These are phyloP conservation scores for Mimosa pudica DNA, from an alignment of 306 rosid genomes.

Conservation along the genomic window DNA sequence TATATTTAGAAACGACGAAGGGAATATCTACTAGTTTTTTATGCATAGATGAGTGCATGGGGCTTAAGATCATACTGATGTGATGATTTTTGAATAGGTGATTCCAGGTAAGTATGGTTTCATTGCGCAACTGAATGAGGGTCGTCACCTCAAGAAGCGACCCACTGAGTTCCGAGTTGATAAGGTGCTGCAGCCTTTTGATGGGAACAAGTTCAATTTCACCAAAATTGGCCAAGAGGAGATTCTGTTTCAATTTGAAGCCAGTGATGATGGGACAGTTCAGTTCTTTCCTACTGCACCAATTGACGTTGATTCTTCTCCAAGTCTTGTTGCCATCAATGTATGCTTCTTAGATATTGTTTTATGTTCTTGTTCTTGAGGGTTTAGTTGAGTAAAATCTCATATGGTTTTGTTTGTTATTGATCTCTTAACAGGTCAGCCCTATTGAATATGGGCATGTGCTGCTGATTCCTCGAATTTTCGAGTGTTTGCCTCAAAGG, in stretches of 20 bases:
- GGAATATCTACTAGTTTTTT: too few species aligned
- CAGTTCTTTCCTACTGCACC: constrained; percentile 54
- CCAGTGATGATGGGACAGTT: constrained; percentile 19
- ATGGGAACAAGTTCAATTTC: constrained; percentile 42
- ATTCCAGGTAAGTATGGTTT: constrained; percentile 79
- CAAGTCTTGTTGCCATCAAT: constrained; percentile 89
- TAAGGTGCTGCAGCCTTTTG: constrained; percentile 41
- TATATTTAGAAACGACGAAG: too few species aligned
- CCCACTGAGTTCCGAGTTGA: constrained; percentile 39
- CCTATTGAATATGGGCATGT: constrained; percentile 98
- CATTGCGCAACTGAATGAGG: constrained; percentile 42
- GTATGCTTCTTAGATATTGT: constrained; percentile 41
- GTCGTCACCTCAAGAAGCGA: constrained; percentile 40
- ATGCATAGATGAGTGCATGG: too few species aligned
- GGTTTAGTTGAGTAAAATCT: background rate
- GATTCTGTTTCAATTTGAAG: constrained; percentile 34
- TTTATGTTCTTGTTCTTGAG: background rate
- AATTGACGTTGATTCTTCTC: constrained; percentile 49
- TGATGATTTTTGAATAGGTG: constrained; percentile 46
- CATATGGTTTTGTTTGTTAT: constrained; percentile 7
- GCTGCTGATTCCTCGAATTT: constrained; percentile 83
- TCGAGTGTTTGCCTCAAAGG: constrained; percentile 82
- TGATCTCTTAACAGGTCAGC: constrained; percentile 70
- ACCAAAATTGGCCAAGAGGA: constrained; percentile 44
- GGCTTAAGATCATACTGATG: background rate